Conservation (phyloP, 345 rosid species). For the Punica granatum region DNA sequence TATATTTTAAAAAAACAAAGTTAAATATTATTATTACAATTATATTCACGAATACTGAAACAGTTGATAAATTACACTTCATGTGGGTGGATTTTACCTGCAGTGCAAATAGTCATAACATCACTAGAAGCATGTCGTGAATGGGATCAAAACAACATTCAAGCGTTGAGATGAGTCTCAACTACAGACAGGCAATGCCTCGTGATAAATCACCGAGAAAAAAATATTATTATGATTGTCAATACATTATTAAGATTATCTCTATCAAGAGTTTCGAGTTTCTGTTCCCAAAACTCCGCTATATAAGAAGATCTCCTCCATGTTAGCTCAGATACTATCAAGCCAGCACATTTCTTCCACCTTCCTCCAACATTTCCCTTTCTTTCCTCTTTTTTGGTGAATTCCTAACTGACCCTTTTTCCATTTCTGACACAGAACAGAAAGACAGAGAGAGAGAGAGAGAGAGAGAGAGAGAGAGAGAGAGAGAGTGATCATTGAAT, state of each 20-base stretch:
- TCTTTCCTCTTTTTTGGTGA: background rate
- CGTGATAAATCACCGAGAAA: too few species aligned
- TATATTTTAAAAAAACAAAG: background rate
- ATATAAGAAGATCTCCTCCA: conserved; percentile 8
- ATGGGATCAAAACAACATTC: too few species aligned
- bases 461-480: background rate
- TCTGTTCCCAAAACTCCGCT: background rate
- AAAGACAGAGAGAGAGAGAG: background rate
- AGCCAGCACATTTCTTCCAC: conserved; percentile 5
- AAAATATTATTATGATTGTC: too few species aligned
- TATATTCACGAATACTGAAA: too few species aligned
- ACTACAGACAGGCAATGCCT: too few species aligned
- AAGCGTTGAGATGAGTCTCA: too few species aligned
- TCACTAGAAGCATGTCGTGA: too few species aligned
- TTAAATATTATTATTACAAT: background rate
- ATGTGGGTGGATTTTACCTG: too few species aligned
- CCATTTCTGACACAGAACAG: conserved; percentile 4
- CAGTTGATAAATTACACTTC: too few species aligned
- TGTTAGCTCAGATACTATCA: conserved; percentile 3
- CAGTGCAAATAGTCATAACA: too few species aligned
- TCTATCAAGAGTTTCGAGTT: background rate
- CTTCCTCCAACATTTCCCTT: conserved; percentile 7
- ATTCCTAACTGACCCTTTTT: conserved; percentile 1
- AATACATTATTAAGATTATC: background rate
- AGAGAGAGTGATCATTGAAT: background rate